Evolutionary conservation across 1,139 yeast species (phyloP).

Genomic region (Magnusiomyces clavatus): DNA sequence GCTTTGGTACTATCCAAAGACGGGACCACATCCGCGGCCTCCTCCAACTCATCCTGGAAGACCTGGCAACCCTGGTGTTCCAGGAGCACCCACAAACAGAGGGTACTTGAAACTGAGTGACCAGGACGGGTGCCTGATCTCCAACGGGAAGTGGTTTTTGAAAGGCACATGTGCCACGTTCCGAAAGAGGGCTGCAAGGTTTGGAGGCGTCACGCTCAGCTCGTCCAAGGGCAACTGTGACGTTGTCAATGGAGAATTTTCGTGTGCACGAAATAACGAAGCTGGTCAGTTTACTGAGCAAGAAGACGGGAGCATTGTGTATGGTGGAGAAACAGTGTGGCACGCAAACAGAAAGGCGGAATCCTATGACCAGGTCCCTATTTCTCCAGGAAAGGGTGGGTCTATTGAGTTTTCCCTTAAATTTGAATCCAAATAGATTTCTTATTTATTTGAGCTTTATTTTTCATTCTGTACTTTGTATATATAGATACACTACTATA

Average conservation of each 20-base stretch:
- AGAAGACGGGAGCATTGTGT: conserved; percentile 36
- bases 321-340: conserved; percentile 63
- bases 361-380: conserved; percentile 45
- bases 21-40: conserved; percentile 18
- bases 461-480: neutral
- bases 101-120: conserved; percentile 50
- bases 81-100: conserved; percentile 17
- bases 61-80: conserved; percentile 19
- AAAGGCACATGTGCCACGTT: conserved; percentile 84
- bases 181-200: conserved; percentile 42
- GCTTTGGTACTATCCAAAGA: conserved; percentile 71
- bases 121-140: conserved; percentile 69
- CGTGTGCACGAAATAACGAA: conserved; percentile 27
- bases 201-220: conserved; percentile 62
- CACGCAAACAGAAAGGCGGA: conserved; percentile 48
- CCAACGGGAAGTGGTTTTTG: conserved; percentile 77
- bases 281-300: conserved; percentile 30
- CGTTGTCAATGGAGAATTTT: conserved; percentile 35
- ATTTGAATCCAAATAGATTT: conserved; percentile 23
- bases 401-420: conserved; percentile 38
- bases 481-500: too few species aligned
- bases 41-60: conserved; percentile 30
- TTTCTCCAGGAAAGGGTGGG: conserved; percentile 44
- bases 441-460: too few species aligned
- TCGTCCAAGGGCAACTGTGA: conserved; percentile 74